These are phyloP conservation scores for Fusarium sp. DNA, from an alignment of 2,329 filamentous ascomycete genomes.

Conservation along the genomic window DNA sequence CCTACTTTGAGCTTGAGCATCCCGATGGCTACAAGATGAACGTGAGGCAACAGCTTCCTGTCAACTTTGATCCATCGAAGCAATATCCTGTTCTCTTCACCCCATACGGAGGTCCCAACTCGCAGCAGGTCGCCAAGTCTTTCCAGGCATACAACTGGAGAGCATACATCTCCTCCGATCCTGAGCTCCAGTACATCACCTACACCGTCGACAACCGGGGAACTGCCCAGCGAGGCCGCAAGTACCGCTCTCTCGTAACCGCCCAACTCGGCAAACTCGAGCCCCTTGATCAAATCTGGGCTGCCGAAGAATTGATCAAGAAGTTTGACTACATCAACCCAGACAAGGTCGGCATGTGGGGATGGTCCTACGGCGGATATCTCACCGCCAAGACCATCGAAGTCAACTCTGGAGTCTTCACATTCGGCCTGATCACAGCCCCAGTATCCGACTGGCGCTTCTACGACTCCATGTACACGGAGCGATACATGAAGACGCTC, in stretches of 20 bases:
- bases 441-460: constrained; percentile 77
- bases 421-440: constrained; percentile 71
- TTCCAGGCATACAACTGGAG: constrained; percentile 68
- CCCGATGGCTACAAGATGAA: constrained; percentile 71
- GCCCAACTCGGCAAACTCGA: constrained; percentile 71
- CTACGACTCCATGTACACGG: constrained; percentile 78
- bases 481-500: constrained; percentile 76
- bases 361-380: constrained; percentile 76
- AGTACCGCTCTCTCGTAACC: constrained; percentile 68
- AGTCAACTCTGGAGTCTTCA: constrained; percentile 68
- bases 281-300: constrained; percentile 74
- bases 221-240: constrained; percentile 71
- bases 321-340: constrained; percentile 65
- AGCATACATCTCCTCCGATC: constrained; percentile 73
- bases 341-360: constrained; percentile 72
- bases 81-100: constrained; percentile 75
- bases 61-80: constrained; percentile 70
- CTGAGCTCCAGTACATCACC: constrained; percentile 74
- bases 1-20: constrained; percentile 70
- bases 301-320: constrained; percentile 64
- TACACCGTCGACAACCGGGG: constrained; percentile 76
- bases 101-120: constrained; percentile 74
- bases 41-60: constrained; percentile 72
- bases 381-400: constrained; percentile 75
- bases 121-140: constrained; percentile 68